Conservation (phyloP, 352 stramenopile species). For the Globisporangium cystogenes region DNA sequence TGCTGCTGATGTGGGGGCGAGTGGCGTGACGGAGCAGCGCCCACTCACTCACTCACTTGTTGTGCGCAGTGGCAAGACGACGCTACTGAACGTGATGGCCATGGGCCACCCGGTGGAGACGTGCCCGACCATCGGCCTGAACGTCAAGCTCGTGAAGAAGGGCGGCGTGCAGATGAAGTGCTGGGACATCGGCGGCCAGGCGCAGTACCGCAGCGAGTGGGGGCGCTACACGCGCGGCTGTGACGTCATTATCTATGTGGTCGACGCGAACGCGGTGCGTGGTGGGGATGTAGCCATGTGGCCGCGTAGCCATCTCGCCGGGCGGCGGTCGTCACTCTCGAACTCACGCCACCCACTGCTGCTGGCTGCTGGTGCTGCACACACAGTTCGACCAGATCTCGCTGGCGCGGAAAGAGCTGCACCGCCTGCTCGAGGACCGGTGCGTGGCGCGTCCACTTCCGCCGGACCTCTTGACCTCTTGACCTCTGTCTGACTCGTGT, state of each 20-base stretch:
- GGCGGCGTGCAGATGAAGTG: constrained; percentile 97
- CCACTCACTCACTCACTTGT: not conserved
- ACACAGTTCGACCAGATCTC: constrained; percentile 92
- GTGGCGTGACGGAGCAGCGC: not conserved
- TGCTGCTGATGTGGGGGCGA: not conserved
- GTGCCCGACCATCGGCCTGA: constrained; percentile 96
- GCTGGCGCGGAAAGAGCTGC: constrained; percentile 92
- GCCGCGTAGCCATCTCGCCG: not conserved
- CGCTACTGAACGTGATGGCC: constrained; percentile 94
- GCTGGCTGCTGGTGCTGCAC: no score
- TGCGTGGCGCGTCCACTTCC: constrained; percentile 52
- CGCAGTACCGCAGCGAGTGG: constrained; percentile 95
- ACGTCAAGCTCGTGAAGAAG: constrained; percentile 97
- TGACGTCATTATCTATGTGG: constrained; percentile 99
- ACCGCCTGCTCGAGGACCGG: constrained; percentile 92
- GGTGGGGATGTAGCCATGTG: constrained; percentile 1
- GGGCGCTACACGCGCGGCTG: constrained; percentile 94
- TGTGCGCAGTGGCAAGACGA: constrained; percentile 91
- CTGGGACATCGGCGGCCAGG: constrained; percentile 98
- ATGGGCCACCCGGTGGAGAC: constrained; percentile 95
- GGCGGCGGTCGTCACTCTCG: no score
- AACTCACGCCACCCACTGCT: no score
- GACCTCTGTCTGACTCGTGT: no score
- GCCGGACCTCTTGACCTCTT: no score
- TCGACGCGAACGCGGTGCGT: constrained; percentile 93